These are phyloP conservation scores for Avena insularis DNA, from an alignment of 176 grass and related monocot species.

Conservation along the genomic window DNA sequence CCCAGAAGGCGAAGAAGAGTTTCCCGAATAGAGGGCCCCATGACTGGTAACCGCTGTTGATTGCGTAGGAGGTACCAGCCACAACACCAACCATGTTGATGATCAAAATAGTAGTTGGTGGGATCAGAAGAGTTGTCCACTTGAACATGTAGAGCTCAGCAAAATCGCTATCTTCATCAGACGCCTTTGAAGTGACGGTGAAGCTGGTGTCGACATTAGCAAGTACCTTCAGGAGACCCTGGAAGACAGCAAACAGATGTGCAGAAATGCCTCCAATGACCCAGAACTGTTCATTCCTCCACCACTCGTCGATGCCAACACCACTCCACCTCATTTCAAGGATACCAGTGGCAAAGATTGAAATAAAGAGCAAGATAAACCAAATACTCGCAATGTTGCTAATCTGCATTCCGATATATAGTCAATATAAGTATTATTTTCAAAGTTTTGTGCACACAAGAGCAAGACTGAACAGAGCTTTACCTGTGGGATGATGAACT, in stretches of 20 bases:
- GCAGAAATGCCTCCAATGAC: constrained; percentile 87
- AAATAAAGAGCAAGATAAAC: constrained; percentile 88
- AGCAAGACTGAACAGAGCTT: constrained; percentile 1
- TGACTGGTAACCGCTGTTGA: constrained; percentile 80
- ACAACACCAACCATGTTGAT: constrained; percentile 79
- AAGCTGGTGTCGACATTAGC: constrained; percentile 84
- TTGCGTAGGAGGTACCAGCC: constrained; percentile 77
- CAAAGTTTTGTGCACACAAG: not conserved
- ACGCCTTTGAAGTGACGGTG: constrained; percentile 80
- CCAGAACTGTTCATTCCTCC: constrained; percentile 92
- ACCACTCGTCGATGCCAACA: constrained; percentile 84
- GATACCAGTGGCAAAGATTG: constrained; percentile 84
- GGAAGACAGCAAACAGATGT: constrained; percentile 77
- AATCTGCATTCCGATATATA: constrained; percentile 62
- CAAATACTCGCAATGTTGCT: constrained; percentile 84
- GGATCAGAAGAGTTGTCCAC: constrained; percentile 85
- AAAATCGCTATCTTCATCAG: constrained; percentile 83
- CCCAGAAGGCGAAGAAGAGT: constrained; percentile 86
- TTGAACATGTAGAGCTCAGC: constrained; percentile 78
- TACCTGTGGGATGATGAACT: constrained; percentile 94
- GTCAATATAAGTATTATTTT: not conserved
- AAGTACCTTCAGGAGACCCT: constrained; percentile 81
- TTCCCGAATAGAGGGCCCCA: constrained; percentile 87
- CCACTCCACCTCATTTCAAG: constrained; percentile 93
- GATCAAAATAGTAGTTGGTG: constrained; percentile 78